Conservation (phyloP, 495 filamentous ascomycete species). For the Penicillium turbatum region DNA sequence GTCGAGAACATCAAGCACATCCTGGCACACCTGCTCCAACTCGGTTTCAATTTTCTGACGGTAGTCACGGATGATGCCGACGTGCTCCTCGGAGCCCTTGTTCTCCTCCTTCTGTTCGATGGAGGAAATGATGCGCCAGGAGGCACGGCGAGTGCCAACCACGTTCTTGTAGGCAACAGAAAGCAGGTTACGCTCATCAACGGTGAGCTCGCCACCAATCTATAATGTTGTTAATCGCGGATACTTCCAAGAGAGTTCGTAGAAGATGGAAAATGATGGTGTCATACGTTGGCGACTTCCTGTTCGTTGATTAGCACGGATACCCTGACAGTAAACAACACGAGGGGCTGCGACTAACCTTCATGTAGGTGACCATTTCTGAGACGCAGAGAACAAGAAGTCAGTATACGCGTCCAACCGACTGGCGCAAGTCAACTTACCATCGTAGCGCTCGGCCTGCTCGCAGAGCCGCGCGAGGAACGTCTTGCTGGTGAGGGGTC, state of each 20-base stretch:
- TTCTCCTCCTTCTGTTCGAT: constrained; percentile 99
- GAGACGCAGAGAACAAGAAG: constrained; percentile 11
- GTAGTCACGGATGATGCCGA: constrained; percentile 93
- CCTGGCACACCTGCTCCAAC: constrained; percentile 97
- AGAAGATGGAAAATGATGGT: constrained; percentile 2
- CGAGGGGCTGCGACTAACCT: constrained; percentile 54
- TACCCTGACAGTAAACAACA: constrained; percentile 12
- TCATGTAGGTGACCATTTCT: constrained; percentile 99
- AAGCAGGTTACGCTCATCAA: constrained; percentile 98
- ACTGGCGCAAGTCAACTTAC: constrained; percentile 43
- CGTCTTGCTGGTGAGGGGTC: constrained; percentile 78
- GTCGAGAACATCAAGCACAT: constrained; percentile 95
- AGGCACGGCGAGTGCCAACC: constrained; percentile 95
- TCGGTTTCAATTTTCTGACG: constrained; percentile 98
- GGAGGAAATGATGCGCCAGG: constrained; percentile 99
- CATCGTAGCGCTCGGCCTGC: constrained; percentile 99
- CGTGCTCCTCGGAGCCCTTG: constrained; percentile 98
- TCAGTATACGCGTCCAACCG: constrained; percentile 21
- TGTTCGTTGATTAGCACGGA: constrained; percentile 42
- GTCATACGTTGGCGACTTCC: constrained; percentile 93
- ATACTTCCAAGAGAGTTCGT: background rate
- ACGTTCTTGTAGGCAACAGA: constrained; percentile 99
- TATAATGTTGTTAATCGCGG: constrained; percentile 43
- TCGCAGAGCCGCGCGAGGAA: constrained; percentile 99
- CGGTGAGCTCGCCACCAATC: constrained; percentile 84